Conservation (phyloP, 1,284 basidiomycete species). For the Boletus subluridellus region DNA sequence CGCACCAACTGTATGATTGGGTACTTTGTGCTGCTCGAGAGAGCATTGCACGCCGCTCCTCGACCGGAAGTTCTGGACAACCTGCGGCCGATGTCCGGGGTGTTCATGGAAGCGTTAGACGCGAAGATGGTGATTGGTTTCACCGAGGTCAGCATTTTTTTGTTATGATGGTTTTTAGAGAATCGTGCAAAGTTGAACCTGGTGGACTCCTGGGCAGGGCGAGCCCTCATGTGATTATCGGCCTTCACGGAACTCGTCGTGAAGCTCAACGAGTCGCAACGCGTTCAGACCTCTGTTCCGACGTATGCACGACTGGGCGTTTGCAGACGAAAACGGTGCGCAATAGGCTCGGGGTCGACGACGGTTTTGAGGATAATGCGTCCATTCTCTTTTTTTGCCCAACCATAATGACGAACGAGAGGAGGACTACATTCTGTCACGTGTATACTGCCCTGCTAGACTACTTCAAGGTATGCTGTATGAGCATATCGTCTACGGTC, state of each 20-base stretch:
- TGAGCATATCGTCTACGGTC: background rate
- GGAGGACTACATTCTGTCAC: constrained; percentile 69
- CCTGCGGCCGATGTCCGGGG: constrained; percentile 72
- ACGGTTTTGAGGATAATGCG: background rate
- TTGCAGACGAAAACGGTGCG: constrained; percentile 55
- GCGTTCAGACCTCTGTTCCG: constrained; percentile 93
- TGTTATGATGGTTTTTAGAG: background rate
- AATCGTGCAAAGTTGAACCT: background rate
- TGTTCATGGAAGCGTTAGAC: constrained; percentile 82
- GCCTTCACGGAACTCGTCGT: constrained; percentile 88
- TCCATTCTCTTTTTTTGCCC: background rate
- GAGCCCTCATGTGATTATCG: constrained; percentile 51
- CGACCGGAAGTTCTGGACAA: constrained; percentile 66
- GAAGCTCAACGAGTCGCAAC: constrained; percentile 82
- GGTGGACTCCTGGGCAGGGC: constrained; percentile 37
- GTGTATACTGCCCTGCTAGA: constrained; percentile 71
- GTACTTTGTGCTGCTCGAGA: constrained; percentile 71
- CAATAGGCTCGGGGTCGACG: background rate
- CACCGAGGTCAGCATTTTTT: constrained; percentile 33
- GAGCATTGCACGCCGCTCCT: constrained; percentile 62
- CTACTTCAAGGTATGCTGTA: constrained; percentile 71
- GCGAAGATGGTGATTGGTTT: constrained; percentile 37
- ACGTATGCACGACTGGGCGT: constrained; percentile 94
- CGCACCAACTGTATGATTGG: constrained; percentile 34
- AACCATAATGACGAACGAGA: constrained; percentile 37